A percentile compares a stretch with the other conserved stretches of the same genome.
These are phyloP conservation scores for Musa acuminata DNA, from an alignment of 176 grass and related monocot genomes.

Conservation along the genomic window DNA sequence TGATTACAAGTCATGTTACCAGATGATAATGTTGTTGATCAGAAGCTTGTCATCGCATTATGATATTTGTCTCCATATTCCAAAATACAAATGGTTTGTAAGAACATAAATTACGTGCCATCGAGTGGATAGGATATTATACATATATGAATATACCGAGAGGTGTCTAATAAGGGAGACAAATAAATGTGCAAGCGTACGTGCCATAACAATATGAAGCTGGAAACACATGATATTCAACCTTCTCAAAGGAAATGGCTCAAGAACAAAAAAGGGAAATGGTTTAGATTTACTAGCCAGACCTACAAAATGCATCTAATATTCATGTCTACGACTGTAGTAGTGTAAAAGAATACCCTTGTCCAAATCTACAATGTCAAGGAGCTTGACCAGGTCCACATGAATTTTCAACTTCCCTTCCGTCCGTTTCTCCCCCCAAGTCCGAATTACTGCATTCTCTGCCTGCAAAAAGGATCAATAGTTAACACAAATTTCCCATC, in stretches of 20 bases:
- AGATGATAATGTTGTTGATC: too few species aligned
- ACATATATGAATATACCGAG: too few species aligned
- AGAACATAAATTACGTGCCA: too few species aligned
- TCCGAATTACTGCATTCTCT: constrained; percentile 61
- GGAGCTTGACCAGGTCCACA: constrained; percentile 72
- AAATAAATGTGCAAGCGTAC: too few species aligned
- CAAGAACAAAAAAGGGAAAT: background rate
- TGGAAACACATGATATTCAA: too few species aligned
- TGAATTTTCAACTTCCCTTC: constrained; percentile 81
- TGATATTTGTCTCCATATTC: too few species aligned
- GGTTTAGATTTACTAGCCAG: background rate
- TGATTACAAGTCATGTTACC: background rate
- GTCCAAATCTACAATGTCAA: constrained; percentile 64
- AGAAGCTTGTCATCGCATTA: too few species aligned
- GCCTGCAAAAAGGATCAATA: constrained; percentile 25
- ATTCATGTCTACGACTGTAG: background rate
- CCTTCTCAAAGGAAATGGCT: too few species aligned
- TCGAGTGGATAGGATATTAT: too few species aligned
- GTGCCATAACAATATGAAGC: too few species aligned
- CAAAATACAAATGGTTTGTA: too few species aligned
- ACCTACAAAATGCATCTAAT: background rate
- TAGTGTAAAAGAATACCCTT: constrained; percentile 42
- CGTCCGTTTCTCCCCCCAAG: constrained; percentile 53
- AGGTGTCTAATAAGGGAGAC: too few species aligned
- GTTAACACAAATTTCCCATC: background rate